Conservation (phyloP, 257 asterid species). For the Datura wrightii region DNA sequence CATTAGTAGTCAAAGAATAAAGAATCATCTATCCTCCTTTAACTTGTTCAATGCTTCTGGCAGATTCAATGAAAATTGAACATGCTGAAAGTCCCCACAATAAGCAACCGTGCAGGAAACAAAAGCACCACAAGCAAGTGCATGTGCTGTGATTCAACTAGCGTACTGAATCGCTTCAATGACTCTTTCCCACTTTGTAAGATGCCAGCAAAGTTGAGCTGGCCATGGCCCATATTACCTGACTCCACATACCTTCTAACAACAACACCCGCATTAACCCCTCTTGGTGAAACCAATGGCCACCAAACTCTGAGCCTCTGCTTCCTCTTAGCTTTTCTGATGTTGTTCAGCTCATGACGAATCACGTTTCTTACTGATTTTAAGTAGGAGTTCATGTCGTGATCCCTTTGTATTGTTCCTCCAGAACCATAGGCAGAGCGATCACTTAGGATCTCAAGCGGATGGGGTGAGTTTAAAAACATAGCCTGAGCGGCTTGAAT, state of each 20-base stretch:
- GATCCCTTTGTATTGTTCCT: constrained; percentile 89
- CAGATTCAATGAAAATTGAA: constrained; percentile 44
- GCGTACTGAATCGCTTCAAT: constrained; percentile 61
- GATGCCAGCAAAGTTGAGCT: constrained; percentile 61
- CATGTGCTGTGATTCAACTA: constrained; percentile 80
- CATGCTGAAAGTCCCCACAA: constrained; percentile 56
- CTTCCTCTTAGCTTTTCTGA: constrained; percentile 62
- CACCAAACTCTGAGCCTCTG: constrained; percentile 67
- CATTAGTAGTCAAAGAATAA: constrained; percentile 55
- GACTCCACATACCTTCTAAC: constrained; percentile 41
- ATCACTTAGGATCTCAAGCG: constrained; percentile 88
- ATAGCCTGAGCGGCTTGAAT: constrained; percentile 63
- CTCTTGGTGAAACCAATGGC: constrained; percentile 59
- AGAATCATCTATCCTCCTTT: constrained; percentile 49
- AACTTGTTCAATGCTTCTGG: constrained; percentile 27
- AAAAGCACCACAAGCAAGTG: constrained; percentile 79
- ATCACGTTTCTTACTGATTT: constrained; percentile 68
- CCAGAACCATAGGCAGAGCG: constrained; percentile 85
- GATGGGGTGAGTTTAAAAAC: constrained; percentile 87
- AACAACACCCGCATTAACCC: constrained; percentile 51
- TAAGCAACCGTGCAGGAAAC: constrained; percentile 69
- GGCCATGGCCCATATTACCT: constrained; percentile 49
- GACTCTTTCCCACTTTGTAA: constrained; percentile 68
- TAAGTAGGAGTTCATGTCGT: constrained; percentile 78
- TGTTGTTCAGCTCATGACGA: constrained; percentile 66